A percentile compares a stretch with the other conserved stretches of the same genome.
Evolutionary conservation across 2,329 filamentous ascomycete species (phyloP).

Genomic region (Pyrenophora seminiperda): DNA sequence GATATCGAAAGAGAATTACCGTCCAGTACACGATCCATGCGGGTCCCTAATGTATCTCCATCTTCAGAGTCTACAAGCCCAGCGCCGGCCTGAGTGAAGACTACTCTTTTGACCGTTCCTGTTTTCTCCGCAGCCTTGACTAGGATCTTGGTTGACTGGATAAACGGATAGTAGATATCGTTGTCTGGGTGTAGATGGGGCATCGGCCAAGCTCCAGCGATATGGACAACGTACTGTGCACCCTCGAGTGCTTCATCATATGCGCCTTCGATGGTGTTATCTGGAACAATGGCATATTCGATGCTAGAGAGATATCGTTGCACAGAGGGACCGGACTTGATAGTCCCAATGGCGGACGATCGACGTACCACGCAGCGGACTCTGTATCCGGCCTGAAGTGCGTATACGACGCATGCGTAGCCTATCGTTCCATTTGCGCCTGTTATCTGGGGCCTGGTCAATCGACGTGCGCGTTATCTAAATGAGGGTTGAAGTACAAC

Average conservation of each 20-base stretch:
- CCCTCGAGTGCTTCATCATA: constrained; percentile 37
- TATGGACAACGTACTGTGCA: constrained; percentile 36
- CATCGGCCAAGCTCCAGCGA: constrained; percentile 44
- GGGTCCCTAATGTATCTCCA: constrained; percentile 38
- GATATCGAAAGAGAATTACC: constrained; percentile 15
- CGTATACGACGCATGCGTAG: constrained; percentile 36
- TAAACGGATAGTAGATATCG: constrained; percentile 42
- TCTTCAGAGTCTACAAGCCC: constrained; percentile 40
- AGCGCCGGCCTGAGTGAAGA: constrained; percentile 45
- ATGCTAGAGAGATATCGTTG: constrained; percentile 28
- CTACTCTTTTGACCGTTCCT: constrained; percentile 33
- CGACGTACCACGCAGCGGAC: constrained; percentile 44
- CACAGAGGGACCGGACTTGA: constrained; percentile 35
- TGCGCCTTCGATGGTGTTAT: constrained; percentile 34
- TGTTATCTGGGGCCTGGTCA: constrained; percentile 35
- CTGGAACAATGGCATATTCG: constrained; percentile 35
- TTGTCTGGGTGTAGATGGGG: constrained; percentile 41
- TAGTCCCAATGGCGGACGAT: constrained; percentile 29
- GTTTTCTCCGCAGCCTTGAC: constrained; percentile 33
- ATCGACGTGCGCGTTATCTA: background rate
- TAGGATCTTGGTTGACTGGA: constrained; percentile 40
- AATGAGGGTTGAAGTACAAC: constrained; percentile 24
- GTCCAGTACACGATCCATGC: constrained; percentile 33
- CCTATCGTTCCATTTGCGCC: constrained; percentile 46
- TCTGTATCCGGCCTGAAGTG: constrained; percentile 34